Evolutionary conservation across 202 grass and related monocot species (phyloP), one percentile per base, ranked within the genome.

Genomic region (Musa balbisiana): DNA sequence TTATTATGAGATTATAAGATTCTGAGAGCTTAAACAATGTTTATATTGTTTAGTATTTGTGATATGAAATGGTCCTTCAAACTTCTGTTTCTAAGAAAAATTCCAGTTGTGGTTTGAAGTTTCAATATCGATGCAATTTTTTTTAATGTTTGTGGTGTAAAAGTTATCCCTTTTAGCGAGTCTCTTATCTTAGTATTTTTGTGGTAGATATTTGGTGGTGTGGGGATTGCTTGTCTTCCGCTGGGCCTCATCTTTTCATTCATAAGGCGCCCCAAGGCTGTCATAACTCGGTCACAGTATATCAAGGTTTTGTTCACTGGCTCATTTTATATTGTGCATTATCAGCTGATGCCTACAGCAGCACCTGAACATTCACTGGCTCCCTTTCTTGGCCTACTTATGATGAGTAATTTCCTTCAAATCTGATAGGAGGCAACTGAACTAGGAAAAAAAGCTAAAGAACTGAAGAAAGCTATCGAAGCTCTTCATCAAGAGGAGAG

Each of bases 401-500:
- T 69, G 17, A 55, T 49, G 15, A n/a, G 12, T 55, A n/a, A 25
- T 83, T 77, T 26, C 50, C 73, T 74, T 76, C 82, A 25, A 26
- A 49, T 64, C 21, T 29, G 68, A 70, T 76, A 97, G 93, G 93
- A 93, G 82, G 93, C 93, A 76, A 97, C 93, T 83, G 93, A 97
- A 76, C 69, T 97, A 71, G 93, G 80, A 23, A 97, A 97, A 84
- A 97, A 97, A 83, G 93, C 90, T 66, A 91, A 55, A 79, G 93
- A 97, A 69, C 77, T 97, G 67, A 97, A 97, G 75, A 97, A 97
- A 73, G 83, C 88, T 53, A 83, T 84, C 65, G 90, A 93, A 87
- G 90, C 90, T 49, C 90, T 97, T 82, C 93, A 87, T 71, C 93
- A 91, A 85, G 93, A 97, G 81, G 93, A 97, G 63, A 97, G 86